phyloP scores from a whole-genome alignment of 345 rosid species.

The Salix dunnii region DNA sequence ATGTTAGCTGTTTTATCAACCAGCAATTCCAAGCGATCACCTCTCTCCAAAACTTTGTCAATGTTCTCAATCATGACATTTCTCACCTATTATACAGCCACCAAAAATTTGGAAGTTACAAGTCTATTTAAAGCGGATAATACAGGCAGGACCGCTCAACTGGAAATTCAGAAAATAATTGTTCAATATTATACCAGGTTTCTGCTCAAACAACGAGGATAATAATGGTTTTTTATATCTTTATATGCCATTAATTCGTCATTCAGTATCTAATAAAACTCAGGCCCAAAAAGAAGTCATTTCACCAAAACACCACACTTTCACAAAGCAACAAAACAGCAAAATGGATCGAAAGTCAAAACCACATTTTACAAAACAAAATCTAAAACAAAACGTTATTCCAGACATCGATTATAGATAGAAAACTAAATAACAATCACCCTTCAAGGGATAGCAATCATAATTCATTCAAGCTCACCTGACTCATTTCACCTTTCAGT shows the following conservation, averaged over 20 bases:
- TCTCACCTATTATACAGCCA: constrained; percentile 47
- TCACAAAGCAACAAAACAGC: not conserved
- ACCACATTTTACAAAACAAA: not conserved
- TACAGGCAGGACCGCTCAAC: not conserved
- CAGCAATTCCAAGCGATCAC: constrained; percentile 87
- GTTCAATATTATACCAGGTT: not conserved
- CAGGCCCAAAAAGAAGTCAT: not conserved
- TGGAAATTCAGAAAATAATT: not conserved
- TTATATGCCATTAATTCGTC: not conserved
- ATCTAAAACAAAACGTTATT: not conserved
- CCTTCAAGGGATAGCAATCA: constrained; percentile 6
- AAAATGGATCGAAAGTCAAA: not conserved
- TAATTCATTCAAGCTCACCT: constrained; percentile 39
- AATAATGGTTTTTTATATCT: not conserved
- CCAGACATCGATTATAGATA: not conserved
- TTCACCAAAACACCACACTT: not conserved
- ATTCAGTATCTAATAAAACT: not conserved
- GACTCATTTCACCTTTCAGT: constrained; percentile 89
- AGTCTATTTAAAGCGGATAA: not conserved
- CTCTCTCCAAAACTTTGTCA: constrained; percentile 86
- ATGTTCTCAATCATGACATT: constrained; percentile 96
- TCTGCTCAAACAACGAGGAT: not conserved
- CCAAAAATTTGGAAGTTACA: not conserved
- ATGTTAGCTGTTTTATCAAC: constrained; percentile 91
- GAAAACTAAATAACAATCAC: not conserved